Evolutionary conservation across 139 green algal genomes (phyloP), one percentile per base, ranked within the genome.

Genomic region (Chlorella vulgaris): DNA sequence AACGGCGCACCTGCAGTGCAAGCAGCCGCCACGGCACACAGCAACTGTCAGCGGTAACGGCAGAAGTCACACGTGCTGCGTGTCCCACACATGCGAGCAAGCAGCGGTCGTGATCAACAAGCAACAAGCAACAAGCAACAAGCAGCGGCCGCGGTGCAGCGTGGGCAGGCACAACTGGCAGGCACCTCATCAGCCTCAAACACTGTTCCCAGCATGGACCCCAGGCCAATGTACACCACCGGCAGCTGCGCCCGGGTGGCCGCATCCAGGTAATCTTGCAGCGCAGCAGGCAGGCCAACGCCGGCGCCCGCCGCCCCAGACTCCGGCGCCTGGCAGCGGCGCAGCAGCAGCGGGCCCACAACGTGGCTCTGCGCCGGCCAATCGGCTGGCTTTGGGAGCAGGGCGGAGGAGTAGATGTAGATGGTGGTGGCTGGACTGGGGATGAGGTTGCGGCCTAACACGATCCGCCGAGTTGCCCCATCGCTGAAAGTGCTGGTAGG

Each of bases 311-410:
- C 47, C 13, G 13, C 15, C 13, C 47, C 47, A 15, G 28, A 24
- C 65, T 71, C n/a, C 33, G 13, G 3, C 19, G 35, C 13, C 1
- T 13, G 67, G 28, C 39, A 7, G 38, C 74, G 74, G 28, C 74
- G 74, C 53, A 80, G 74, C 74, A 81, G 60, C 60, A 81, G 74
- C 15, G 70, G 51, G 19, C 87, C 87, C 67, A 86, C 80, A 50
- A 95, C 88, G 39, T 94, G 87, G 50, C 88, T 86, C 61, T 89
- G 61, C 13, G 39, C 26, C 1, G 80, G 79, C 91, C 91, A 95
- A 81, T 94, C 91, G 4, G 61, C 65, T 7, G 89, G 91, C 33
- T 92, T 90, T 28, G 84, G 86, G 40, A 91, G 78, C n/a, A 95
- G 79, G 0, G 71, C 58, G 2, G 86, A 82, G 53, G 81, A 90